Evolutionary conservation across 306 rosid genomes (phyloP).

Genomic region (Bauhinia variegata): DNA sequence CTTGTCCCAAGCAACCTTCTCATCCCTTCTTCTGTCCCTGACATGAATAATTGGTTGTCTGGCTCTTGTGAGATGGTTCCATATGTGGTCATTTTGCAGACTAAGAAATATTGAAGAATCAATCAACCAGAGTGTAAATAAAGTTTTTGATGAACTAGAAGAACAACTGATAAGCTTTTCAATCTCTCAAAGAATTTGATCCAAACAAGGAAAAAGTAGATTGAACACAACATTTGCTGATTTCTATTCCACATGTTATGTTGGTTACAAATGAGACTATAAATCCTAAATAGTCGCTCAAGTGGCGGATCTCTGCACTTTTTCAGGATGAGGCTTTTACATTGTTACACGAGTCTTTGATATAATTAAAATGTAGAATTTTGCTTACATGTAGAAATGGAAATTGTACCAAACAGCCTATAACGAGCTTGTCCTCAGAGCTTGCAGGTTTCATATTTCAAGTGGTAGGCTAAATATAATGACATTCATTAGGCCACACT

Average conservation of each 20-base stretch:
- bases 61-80: conserved; percentile 66
- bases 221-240: background rate
- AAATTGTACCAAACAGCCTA: no score
- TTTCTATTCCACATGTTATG: conserved; percentile 12
- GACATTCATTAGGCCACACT: no score
- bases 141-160: background rate
- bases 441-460: no score
- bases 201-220: background rate
- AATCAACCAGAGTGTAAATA: background rate
- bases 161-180: no score
- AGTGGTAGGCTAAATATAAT: no score
- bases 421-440: no score
- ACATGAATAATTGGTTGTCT: conserved; percentile 33
- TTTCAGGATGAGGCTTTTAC: conserved; percentile 17
- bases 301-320: conserved; percentile 46
- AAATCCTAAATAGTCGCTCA: conserved; percentile 30
- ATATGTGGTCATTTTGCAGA: conserved; percentile 56
- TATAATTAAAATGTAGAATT: no score
- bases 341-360: no score
- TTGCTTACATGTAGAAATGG: no score
- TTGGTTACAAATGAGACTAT: background rate
- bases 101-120: background rate
- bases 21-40: conserved; percentile 45
- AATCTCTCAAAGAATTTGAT: no score
- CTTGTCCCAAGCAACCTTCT: conserved; percentile 39